Conservation (phyloP, 2,329 filamentous ascomycete species). For the Byssoonygena ceratinophila region DNA sequence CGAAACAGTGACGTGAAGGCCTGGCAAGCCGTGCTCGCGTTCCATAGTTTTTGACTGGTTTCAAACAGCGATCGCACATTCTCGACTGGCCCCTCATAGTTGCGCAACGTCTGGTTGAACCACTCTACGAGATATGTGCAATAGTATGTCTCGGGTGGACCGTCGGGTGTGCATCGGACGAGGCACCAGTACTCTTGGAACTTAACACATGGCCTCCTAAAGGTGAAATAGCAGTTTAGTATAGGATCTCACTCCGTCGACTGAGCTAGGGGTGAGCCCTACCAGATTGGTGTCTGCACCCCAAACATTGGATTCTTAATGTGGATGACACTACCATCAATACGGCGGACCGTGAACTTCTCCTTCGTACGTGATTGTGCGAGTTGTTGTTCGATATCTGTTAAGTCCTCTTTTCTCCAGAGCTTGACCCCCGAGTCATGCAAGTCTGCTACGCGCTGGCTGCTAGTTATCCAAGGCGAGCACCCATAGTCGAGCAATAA, state of each 20-base stretch:
- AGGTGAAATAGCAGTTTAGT: background rate
- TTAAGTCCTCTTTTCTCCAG: constrained; percentile 19
- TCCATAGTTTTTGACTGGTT: constrained; percentile 16
- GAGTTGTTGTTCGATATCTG: constrained; percentile 21
- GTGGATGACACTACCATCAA: constrained; percentile 19
- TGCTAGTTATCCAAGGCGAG: constrained; percentile 5
- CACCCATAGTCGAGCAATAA: constrained; percentile 8
- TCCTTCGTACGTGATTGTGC: constrained; percentile 15
- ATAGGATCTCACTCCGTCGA: background rate
- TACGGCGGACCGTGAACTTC: constrained; percentile 21
- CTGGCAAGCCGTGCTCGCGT: constrained; percentile 18
- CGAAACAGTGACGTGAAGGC: constrained; percentile 18
- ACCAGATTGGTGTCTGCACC: constrained; percentile 5
- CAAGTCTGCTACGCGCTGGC: constrained; percentile 7
- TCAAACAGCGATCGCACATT: constrained; percentile 15
- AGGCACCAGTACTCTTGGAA: constrained; percentile 22
- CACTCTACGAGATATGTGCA: constrained; percentile 25
- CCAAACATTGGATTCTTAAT: constrained; percentile 16
- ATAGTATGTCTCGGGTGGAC: constrained; percentile 19
- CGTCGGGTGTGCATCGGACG: constrained; percentile 16
- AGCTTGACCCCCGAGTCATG: constrained; percentile 13
- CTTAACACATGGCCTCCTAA: constrained; percentile 19
- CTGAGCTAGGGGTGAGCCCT: background rate
- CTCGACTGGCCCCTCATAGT: constrained; percentile 16
- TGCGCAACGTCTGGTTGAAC: constrained; percentile 18